Percentiles rank a stretch among this genome's conserved stretches.
phyloP scores from a whole-genome alignment of 495 filamentous ascomycete species.

The Tuber melanosporum region DNA sequence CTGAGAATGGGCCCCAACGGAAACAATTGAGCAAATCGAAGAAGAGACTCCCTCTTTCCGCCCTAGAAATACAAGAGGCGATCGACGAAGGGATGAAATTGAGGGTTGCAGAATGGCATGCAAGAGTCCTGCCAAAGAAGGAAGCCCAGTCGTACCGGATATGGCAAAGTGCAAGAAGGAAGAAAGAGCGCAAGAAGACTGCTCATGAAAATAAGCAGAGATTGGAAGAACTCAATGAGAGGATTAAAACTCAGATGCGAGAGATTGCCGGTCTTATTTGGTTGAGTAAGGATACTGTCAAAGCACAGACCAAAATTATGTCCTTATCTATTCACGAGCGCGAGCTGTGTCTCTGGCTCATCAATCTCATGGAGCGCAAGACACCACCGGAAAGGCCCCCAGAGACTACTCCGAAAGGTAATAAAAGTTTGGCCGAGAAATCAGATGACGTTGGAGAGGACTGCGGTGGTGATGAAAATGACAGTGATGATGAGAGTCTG shows the following conservation, averaged over 20 bases:
- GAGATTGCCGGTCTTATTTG: slow-evolving; percentile 52
- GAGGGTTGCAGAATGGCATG: slow-evolving; percentile 54
- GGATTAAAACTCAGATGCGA: slow-evolving; percentile 49
- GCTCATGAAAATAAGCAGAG: slow-evolving; percentile 30
- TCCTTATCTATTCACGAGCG: slow-evolving; percentile 57
- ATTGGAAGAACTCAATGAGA: slow-evolving; percentile 44
- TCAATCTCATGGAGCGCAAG: slow-evolving; percentile 23
- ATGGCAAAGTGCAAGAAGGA: slow-evolving; percentile 53
- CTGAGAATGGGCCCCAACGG: slow-evolving; percentile 46
- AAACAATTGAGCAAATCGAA: slow-evolving; percentile 24
- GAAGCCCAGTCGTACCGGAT: slow-evolving; percentile 52
- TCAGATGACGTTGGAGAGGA: not conserved
- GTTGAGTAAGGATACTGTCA: slow-evolving; percentile 47
- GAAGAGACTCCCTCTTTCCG: slow-evolving; percentile 40
- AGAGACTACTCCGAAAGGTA: not conserved
- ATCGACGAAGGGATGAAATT: slow-evolving; percentile 53
- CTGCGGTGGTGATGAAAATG: not conserved
- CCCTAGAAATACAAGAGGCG: slow-evolving; percentile 48
- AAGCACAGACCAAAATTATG: slow-evolving; percentile 52
- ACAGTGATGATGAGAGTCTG: slow-evolving; percentile 24
- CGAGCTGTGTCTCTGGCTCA: slow-evolving; percentile 38
- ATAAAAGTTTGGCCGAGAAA: not conserved
- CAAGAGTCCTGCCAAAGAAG: slow-evolving; percentile 50
- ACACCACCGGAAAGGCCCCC: slow-evolving; percentile 18
- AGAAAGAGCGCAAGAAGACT: slow-evolving; percentile 31